These are phyloP conservation scores for Hapsidospora chrysogenum DNA, from an alignment of 495 filamentous ascomycete species.

Conservation along the genomic window DNA sequence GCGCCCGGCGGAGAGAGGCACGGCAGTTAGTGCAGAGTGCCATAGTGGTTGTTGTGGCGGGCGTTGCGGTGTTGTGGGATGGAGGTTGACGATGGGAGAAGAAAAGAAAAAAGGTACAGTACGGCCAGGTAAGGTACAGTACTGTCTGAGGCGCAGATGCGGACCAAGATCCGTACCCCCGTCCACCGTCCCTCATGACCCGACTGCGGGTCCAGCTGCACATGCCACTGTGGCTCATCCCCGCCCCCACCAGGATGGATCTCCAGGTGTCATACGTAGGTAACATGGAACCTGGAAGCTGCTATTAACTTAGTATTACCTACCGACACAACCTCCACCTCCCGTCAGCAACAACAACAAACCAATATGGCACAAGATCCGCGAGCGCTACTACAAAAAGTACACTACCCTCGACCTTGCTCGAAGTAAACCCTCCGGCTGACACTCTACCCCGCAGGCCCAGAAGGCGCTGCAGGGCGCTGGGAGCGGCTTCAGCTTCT, in stretches of 20 bases:
- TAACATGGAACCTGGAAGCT: too few species aligned
- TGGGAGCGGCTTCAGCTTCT: conserved; percentile 53
- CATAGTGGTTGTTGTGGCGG: background rate
- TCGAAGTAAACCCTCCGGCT: conserved; percentile 6
- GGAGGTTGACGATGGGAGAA: background rate
- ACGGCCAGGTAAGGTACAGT: background rate
- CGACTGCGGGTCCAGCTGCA: background rate
- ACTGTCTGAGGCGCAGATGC: background rate
- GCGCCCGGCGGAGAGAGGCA: background rate
- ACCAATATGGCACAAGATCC: conserved; percentile 27
- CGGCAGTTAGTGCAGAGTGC: conserved; percentile 1
- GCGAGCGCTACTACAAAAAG: conserved; percentile 27
- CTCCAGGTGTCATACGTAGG: too few species aligned
- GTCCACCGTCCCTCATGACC: background rate
- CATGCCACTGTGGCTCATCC: background rate
- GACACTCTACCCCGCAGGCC: conserved; percentile 77
- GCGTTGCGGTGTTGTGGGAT: background rate
- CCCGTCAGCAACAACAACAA: too few species aligned
- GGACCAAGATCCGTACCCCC: background rate
- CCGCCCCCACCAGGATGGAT: conserved; percentile 1
- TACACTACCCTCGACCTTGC: too few species aligned
- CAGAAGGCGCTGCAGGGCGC: conserved; percentile 58
- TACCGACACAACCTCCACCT: background rate
- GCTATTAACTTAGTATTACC: background rate
- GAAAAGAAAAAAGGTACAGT: background rate